Conservation (phyloP, 352 stramenopile species). For the Globisporangium takayamanum region DNA sequence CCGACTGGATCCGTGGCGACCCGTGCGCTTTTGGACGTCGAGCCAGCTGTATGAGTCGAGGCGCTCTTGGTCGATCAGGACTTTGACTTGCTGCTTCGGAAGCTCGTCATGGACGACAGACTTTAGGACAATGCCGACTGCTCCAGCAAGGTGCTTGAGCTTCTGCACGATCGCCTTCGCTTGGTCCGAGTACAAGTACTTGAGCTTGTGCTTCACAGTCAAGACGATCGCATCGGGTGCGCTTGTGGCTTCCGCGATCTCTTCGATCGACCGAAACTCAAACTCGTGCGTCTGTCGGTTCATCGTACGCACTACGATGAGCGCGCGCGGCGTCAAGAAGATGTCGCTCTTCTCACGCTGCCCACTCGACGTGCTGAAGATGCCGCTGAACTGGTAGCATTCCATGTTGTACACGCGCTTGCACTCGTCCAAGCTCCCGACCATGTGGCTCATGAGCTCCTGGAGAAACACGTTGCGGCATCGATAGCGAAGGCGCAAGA, state of each 20-base stretch:
- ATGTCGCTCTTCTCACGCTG: conserved; percentile 72
- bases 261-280: conserved; percentile 57
- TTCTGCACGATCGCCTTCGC: conserved; percentile 50
- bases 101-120: conserved; percentile 31
- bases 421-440: conserved; percentile 72
- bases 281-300: conserved; percentile 72
- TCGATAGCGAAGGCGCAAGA: conserved; percentile 63
- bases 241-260: conserved; percentile 31
- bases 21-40: conserved; percentile 48
- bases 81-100: conserved; percentile 40
- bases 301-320: conserved; percentile 58
- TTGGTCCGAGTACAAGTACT: conserved; percentile 72
- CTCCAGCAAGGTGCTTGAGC: conserved; percentile 51
- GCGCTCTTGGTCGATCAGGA: conserved; percentile 25
- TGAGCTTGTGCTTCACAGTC: conserved; percentile 49
- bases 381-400: conserved; percentile 68
- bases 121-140: conserved; percentile 54
- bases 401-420: conserved; percentile 65
- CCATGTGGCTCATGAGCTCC: conserved; percentile 76
- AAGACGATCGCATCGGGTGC: conserved; percentile 61
- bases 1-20: conserved; percentile 46
- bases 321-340: conserved; percentile 57
- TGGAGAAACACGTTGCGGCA: conserved; percentile 76
- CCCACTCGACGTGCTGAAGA: conserved; percentile 55
- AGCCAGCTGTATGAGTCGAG: conserved; percentile 42